A percentile compares a stretch with the other conserved stretches of the same genome.
Evolutionary conservation across 2,329 filamentous ascomycete genomes (phyloP).

Genomic region (Alternaria ethzedia): DNA sequence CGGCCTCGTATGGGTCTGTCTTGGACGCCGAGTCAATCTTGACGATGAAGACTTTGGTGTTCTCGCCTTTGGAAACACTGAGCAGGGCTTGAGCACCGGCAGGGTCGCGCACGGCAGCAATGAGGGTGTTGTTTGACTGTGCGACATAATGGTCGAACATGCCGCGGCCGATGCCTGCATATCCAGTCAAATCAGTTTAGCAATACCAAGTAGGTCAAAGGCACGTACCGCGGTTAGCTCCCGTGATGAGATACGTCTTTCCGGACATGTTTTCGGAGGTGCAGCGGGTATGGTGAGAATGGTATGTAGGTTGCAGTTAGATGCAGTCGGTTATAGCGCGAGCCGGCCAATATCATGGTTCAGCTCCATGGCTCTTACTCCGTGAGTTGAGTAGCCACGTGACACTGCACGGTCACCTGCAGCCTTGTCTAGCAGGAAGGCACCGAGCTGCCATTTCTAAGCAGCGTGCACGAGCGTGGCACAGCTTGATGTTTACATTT

Average conservation of each 20-base stretch:
- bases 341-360: background rate
- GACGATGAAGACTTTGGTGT: background rate
- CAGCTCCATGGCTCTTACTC: background rate
- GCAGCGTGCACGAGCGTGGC: background rate
- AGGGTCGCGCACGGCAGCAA: background rate
- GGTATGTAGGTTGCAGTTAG: background rate
- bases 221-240: background rate
- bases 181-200: background rate
- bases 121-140: background rate
- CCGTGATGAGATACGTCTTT: background rate
- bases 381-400: background rate
- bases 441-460: background rate
- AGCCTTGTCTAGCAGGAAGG: background rate
- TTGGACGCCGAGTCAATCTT: background rate
- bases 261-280: background rate
- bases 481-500: background rate
- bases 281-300: background rate
- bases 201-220: background rate
- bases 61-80: background rate
- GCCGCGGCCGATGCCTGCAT: background rate
- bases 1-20: background rate
- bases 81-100: background rate
- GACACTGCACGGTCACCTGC: background rate
- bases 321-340: background rate
- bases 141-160: background rate